These are phyloP conservation scores for Detonula confervacea DNA, from an alignment of 352 stramenopile genomes.

Conservation along the genomic window DNA sequence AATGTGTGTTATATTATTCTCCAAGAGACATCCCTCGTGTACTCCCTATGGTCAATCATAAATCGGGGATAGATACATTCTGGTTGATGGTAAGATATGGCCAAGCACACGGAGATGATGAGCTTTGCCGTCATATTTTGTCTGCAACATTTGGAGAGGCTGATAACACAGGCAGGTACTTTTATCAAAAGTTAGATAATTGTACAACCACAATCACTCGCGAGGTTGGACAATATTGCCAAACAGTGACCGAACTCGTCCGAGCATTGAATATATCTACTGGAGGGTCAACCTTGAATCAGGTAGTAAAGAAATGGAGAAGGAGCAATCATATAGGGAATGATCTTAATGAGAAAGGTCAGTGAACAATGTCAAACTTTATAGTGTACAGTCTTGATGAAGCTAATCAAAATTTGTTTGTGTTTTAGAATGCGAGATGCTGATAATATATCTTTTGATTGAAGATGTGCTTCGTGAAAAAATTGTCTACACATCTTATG, in stretches of 20 bases:
- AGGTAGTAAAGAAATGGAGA: slow-evolving; percentile 41
- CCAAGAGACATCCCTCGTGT: slow-evolving; percentile 82
- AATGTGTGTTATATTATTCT: slow-evolving; percentile 87
- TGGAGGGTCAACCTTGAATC: slow-evolving; percentile 59
- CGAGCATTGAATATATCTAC: slow-evolving; percentile 35
- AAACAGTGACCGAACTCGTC: slow-evolving; percentile 67
- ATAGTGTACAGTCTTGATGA: too few species aligned
- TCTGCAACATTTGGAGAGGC: slow-evolving; percentile 73
- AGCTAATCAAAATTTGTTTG: too few species aligned
- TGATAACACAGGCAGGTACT: slow-evolving; percentile 36
- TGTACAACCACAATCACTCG: slow-evolving; percentile 37
- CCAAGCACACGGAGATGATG: slow-evolving; percentile 72
- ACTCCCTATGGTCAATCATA: slow-evolving; percentile 74
- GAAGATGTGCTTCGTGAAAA: too few species aligned
- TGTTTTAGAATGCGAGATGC: too few species aligned
- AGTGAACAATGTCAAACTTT: too few species aligned
- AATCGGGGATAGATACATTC: slow-evolving; percentile 54
- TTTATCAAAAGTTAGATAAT: slow-evolving; percentile 42
- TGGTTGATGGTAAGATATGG: slow-evolving; percentile 80
- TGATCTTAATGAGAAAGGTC: too few species aligned
- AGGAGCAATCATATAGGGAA: too few species aligned
- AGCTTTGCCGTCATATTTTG: slow-evolving; percentile 72
- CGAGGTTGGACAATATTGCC: slow-evolving; percentile 65
- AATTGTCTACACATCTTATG: too few species aligned
- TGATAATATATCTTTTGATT: too few species aligned